Evolutionary conservation across 2,329 filamentous ascomycete species (phyloP), one percentile per base, ranked within the genome.

Genomic region (Colletotrichum phormii): DNA sequence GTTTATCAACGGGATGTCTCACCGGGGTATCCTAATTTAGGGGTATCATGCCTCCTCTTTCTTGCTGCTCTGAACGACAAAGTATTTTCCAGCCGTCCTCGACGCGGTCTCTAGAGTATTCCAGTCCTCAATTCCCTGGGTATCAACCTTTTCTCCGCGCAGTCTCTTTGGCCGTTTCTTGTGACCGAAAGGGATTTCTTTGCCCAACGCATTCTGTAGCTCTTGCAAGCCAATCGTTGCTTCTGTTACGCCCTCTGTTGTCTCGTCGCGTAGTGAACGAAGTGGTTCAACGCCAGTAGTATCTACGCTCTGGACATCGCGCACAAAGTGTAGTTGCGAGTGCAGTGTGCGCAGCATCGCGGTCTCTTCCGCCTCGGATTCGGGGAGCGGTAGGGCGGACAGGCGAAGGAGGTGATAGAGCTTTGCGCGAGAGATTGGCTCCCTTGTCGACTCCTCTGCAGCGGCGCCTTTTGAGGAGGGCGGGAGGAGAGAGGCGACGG

Each of bases 251-350:
- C 89, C 90, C 13, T 82, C 81, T 2, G 79, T 77, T 1, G 93
- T 94, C 84, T 97, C 95, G 80, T 98, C 96, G 65, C 94, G 90
- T 70, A 98, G 92, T 57, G 92, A 92, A 63, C 90, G 88, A 55
- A 99, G 83, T 0, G 97, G 95, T 68, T 91, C 87, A 0, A 98
- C 86, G 4, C 89, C 91, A 0, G 86, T 83, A 0, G 94, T 95
- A 80, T 97, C 89, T 61, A 98, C 92, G 57, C 88, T 85, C 79
- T 97, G 95, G 24, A 98, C 91, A 74, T 95, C 90, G 74, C 90
- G 91, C n/a, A 98, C 95, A 79, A 99, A 99, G 78, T 93, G 92
- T 0, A 99, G 89, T 80, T 99, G 97, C 37, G 93, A 91, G 64
- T 92, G 88, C 2, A 99, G 88, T 1, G 92, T 95, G 26, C 88